These are phyloP conservation scores for Cymbopogon flexuosus DNA, from an alignment of 202 grass and related monocot genomes.

Conservation along the genomic window DNA sequence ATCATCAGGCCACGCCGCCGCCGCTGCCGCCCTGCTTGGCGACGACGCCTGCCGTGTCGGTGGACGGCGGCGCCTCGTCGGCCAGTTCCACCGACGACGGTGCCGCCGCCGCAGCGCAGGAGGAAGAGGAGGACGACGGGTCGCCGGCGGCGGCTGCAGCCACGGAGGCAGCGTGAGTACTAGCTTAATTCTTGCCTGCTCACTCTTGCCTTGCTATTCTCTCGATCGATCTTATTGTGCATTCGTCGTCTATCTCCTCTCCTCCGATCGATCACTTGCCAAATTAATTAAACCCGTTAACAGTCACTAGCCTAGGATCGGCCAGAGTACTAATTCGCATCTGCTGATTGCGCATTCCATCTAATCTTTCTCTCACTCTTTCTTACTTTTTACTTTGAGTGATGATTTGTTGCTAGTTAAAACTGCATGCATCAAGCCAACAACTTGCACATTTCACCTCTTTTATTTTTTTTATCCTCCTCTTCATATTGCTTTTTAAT, in stretches of 20 bases:
- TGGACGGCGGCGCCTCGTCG: constrained; percentile 35
- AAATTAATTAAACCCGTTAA: not conserved
- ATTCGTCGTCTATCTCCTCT: not conserved
- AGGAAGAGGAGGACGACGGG: constrained; percentile 31
- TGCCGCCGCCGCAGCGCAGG: not conserved
- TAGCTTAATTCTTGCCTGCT: no score
- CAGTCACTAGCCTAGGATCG: not conserved
- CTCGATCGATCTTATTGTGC: not conserved
- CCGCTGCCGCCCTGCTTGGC: no score
- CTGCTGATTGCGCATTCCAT: not conserved
- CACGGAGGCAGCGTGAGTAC: constrained; percentile 44
- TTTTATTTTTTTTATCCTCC: not conserved
- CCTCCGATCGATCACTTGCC: not conserved
- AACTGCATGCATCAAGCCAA: not conserved
- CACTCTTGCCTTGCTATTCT: no score
- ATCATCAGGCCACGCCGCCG: not conserved
- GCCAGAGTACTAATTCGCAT: not conserved
- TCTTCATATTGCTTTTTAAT: not conserved
- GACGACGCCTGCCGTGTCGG: not conserved
- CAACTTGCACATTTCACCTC: not conserved
- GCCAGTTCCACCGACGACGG: constrained; percentile 44
- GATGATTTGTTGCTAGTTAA: not conserved
- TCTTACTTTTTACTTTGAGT: not conserved
- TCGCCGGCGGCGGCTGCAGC: constrained; percentile 4
- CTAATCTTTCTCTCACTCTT: not conserved